These are phyloP conservation scores for Botrytis elliptica DNA, from an alignment of 2,329 filamentous ascomycete genomes.

Conservation along the genomic window DNA sequence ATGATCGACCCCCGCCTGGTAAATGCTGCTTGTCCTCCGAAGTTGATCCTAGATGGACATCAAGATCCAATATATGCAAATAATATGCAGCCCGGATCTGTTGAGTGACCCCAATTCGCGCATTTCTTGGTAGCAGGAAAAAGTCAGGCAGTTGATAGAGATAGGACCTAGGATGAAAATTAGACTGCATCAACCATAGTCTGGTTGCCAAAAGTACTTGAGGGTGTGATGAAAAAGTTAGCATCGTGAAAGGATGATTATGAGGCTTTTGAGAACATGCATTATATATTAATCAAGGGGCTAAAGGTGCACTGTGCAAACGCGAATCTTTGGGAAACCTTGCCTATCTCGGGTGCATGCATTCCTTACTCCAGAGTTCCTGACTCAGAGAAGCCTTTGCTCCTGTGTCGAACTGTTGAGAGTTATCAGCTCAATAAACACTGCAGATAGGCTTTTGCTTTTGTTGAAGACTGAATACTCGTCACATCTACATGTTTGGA, in stretches of 20 bases:
- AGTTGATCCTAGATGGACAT: conserved; percentile 30
- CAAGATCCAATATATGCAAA: conserved; percentile 37
- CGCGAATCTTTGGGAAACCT: conserved; percentile 14
- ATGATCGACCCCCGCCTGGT: conserved; percentile 30
- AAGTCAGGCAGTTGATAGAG: conserved; percentile 1
- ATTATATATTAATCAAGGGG: conserved; percentile 21
- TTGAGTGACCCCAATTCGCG: conserved; percentile 27
- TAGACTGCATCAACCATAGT: conserved; percentile 2
- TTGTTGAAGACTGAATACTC: conserved; percentile 8
- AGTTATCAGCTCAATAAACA: background rate
- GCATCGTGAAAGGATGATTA: conserved; percentile 6
- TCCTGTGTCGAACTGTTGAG: background rate
- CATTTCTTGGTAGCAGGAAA: conserved; percentile 15
- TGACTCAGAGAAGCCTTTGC: conserved; percentile 7
- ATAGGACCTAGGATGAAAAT: background rate
- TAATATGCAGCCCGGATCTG: conserved; percentile 25
- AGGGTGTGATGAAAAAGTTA: conserved; percentile 14
- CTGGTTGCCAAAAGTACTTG: background rate
- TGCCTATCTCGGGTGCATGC: conserved; percentile 16
- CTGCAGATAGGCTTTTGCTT: conserved; percentile 9
- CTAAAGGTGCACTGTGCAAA: conserved; percentile 15
- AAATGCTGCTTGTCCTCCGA: conserved; percentile 25
- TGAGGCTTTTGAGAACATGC: conserved; percentile 13
- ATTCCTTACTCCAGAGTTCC: conserved; percentile 4
- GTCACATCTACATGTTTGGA: conserved; percentile 12